Percentiles rank a stretch among this genome's conserved stretches.
These are phyloP conservation scores for Fusarium albosuccineum DNA, from an alignment of 2,329 filamentous ascomycete genomes.

Conservation along the genomic window DNA sequence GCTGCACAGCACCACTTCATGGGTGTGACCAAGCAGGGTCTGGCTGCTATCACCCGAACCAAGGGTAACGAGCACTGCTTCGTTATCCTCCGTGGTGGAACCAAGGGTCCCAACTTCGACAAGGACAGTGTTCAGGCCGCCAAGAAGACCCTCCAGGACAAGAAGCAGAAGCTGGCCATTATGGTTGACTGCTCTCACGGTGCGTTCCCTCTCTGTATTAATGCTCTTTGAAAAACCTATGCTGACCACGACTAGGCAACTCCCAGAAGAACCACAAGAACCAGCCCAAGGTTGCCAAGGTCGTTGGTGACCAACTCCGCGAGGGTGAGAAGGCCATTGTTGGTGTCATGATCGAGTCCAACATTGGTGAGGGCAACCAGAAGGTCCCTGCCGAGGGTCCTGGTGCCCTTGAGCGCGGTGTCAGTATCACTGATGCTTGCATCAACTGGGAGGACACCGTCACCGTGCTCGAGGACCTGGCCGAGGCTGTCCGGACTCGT, in stretches of 20 bases:
- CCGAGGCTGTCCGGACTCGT: slow-evolving; percentile 83
- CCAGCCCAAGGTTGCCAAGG: slow-evolving; percentile 91
- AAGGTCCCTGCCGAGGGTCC: slow-evolving; percentile 90
- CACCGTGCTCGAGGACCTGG: slow-evolving; percentile 84
- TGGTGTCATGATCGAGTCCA: slow-evolving; percentile 98
- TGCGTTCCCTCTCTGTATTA: slow-evolving; percentile 68
- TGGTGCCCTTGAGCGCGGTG: slow-evolving; percentile 82
- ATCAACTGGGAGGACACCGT: slow-evolving; percentile 93
- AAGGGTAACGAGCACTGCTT: slow-evolving; percentile 97
- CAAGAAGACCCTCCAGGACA: slow-evolving; percentile 82
- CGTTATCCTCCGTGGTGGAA: slow-evolving; percentile 93
- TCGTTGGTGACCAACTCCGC: slow-evolving; percentile 85
- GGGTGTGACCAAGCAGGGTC: slow-evolving; percentile 96
- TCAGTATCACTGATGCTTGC: slow-evolving; percentile 96
- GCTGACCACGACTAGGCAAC: slow-evolving; percentile 73
- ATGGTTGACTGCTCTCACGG: slow-evolving; percentile 99
- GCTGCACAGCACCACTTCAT: slow-evolving; percentile 95
- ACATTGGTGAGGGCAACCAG: slow-evolving; percentile 91
- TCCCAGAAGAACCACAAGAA: slow-evolving; percentile 98
- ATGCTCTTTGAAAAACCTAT: slow-evolving; percentile 67
- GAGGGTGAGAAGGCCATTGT: slow-evolving; percentile 90
- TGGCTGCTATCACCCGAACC: slow-evolving; percentile 94
- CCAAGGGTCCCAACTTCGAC: slow-evolving; percentile 94
- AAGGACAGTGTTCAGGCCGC: slow-evolving; percentile 83
- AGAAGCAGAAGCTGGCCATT: slow-evolving; percentile 87